phyloP scores from a whole-genome alignment of 768 basidiomycete species.

The Tephrocybe sp. region DNA sequence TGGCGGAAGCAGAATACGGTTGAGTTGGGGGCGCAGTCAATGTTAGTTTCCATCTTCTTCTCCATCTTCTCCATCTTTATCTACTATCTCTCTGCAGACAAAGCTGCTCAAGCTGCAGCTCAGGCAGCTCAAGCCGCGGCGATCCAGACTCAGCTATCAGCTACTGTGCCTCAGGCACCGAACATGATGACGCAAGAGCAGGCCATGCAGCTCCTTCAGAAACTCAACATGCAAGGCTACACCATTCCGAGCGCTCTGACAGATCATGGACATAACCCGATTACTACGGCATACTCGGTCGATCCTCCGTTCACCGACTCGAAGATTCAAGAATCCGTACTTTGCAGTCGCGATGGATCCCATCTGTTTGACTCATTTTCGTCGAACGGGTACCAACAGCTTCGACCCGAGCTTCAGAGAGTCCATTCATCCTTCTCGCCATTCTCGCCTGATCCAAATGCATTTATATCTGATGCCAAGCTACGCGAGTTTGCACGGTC shows the following conservation, averaged over 20 bases:
- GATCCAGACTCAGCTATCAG: slow-evolving; percentile 44
- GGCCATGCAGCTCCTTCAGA: slow-evolving; percentile 60
- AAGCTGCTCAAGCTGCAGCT: slow-evolving; percentile 88
- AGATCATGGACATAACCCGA: slow-evolving; percentile 9
- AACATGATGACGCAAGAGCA: slow-evolving; percentile 58
- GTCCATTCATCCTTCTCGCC: slow-evolving; percentile 60
- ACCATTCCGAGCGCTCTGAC: slow-evolving; percentile 15
- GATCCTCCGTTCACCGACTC: slow-evolving; percentile 14
- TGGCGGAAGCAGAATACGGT: slow-evolving; percentile 85
- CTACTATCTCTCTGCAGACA: slow-evolving; percentile 48
- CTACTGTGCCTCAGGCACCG: slow-evolving; percentile 19
- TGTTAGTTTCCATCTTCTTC: slow-evolving; percentile 46
- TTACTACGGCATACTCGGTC: slow-evolving; percentile 8
- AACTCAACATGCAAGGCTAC: slow-evolving; percentile 45
- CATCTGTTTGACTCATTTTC: slow-evolving; percentile 20
- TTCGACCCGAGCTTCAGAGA: slow-evolving; percentile 36
- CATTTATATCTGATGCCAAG: slow-evolving; percentile 35
- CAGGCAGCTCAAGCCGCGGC: slow-evolving; percentile 80
- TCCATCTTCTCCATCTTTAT: neutral
- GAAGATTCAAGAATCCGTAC: slow-evolving; percentile 20
- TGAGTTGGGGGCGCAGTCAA: slow-evolving; percentile 95
- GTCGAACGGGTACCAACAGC: slow-evolving; percentile 19
- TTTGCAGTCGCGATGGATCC: slow-evolving; percentile 18
- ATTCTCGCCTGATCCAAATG: slow-evolving; percentile 76
- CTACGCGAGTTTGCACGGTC: slow-evolving; percentile 36